A percentile compares a stretch with the other conserved stretches of the same genome.
Evolutionary conservation across 2,329 filamentous ascomycete genomes (phyloP).

Genomic region (Madurella fahalii): DNA sequence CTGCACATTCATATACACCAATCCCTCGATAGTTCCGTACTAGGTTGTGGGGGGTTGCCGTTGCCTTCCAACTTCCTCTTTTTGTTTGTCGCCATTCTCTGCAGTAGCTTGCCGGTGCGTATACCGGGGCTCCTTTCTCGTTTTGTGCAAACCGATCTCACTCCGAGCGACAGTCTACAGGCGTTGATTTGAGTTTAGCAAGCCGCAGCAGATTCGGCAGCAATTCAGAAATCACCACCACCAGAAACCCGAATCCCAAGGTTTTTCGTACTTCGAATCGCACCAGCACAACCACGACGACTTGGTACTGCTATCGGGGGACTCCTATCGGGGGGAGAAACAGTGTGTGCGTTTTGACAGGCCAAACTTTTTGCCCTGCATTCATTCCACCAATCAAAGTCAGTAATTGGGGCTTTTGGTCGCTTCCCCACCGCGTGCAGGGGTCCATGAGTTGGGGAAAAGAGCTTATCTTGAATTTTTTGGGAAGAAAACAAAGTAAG

Average conservation of each 20-base stretch:
- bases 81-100: conserved; percentile 29
- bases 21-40: conserved; percentile 10
- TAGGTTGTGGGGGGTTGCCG: conserved; percentile 14
- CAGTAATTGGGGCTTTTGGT: conserved; percentile 7
- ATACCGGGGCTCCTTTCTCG: neutral
- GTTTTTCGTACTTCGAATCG: too few species aligned
- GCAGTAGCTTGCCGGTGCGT: neutral
- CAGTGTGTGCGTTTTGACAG: neutral
- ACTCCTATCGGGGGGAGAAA: neutral
- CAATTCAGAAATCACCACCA: too few species aligned
- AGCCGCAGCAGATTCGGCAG: too few species aligned
- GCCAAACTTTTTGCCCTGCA: neutral
- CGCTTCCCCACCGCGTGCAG: conserved; percentile 15
- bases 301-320: too few species aligned
- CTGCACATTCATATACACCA: neutral
- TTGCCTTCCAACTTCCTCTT: conserved; percentile 37
- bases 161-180: neutral
- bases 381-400: conserved; percentile 20
- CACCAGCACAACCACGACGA: too few species aligned
- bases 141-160: neutral
- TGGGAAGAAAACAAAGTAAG: conserved; percentile 3
- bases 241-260: too few species aligned
- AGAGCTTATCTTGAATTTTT: conserved; percentile 10
- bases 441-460: conserved; percentile 5
- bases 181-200: too few species aligned